These are phyloP conservation scores for Cyamopsis tetragonoloba DNA, from an alignment of 306 rosid genomes.

Conservation along the genomic window DNA sequence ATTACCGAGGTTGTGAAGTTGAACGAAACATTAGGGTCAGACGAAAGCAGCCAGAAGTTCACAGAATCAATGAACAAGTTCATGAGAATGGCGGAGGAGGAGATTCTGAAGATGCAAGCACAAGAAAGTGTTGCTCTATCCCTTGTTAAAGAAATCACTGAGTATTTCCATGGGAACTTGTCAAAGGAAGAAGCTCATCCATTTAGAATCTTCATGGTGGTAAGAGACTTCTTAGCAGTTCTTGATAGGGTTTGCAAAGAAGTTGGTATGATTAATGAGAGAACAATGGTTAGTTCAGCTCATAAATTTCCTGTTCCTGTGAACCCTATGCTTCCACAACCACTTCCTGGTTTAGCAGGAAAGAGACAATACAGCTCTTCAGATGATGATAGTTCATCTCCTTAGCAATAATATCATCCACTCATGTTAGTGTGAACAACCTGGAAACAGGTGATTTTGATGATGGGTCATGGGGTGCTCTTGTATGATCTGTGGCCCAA, in stretches of 20 bases:
- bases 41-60: conserved; percentile 45
- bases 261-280: conserved; percentile 78
- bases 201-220: conserved; percentile 88
- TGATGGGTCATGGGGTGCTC: conserved; percentile 29
- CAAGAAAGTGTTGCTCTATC: conserved; percentile 86
- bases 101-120: conserved; percentile 69
- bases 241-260: conserved; percentile 94
- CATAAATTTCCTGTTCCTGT: conserved; percentile 91
- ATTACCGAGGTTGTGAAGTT: conserved; percentile 50
- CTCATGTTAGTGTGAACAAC: conserved; percentile 32
- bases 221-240: conserved; percentile 68
- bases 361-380: conserved; percentile 44
- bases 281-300: conserved; percentile 70
- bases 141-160: conserved; percentile 91
- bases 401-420: conserved; percentile 33
- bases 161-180: conserved; percentile 91
- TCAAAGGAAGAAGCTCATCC: conserved; percentile 98
- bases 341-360: conserved; percentile 47
- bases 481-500: conserved; percentile 22
- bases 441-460: conserved; percentile 46
- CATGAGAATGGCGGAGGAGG: conserved; percentile 75
- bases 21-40: conserved; percentile 30
- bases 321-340: conserved; percentile 82
- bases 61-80: conserved; percentile 72
- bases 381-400: conserved; percentile 50